Base-by-base conservation (phyloP, 257 asterid genomes). In the Plantago major region DNA sequence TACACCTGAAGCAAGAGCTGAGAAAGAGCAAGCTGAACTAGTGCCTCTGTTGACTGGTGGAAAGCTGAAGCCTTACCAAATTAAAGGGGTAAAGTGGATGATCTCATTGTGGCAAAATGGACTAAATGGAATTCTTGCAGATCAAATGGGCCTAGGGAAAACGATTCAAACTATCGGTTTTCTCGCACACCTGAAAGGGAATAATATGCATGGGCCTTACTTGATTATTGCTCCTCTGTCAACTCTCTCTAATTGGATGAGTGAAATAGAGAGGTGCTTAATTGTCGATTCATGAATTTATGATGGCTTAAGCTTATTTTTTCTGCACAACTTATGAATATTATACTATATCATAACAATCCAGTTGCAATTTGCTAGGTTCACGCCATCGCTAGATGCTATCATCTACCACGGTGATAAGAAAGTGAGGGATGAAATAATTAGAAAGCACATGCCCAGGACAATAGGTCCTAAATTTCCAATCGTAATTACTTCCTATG, bases 241-340 rank as follows among this genome's bases (percentile, higher is more conserved):
- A 59, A 93, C 99, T n/a, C 97, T 93, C 48, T 97, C 97, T 9
- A 89, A 93, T 71, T 93, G 99, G 99, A 89, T 93, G 97, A 93
- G 89, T 73, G 99, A 93, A 79, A 89, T 93, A 65, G 88, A 81
- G 66, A 89, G 96, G 71, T 93, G 8, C 40, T 33, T 33, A 33
- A 89, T 77, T 93, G 99, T 64, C 97, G 96, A 17, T 55, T 79
- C 51, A 54, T 93, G 61, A 94, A 97, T n/a, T 7, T 97, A 93
- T 18, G 99, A 93, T 72, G 88, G 99, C 70, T 97, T 87, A 82
- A 72, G 89, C 69, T 52, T 68, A 37, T 48, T 11, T 15, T 58
- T 17, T 65, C 68, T 72, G 62, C 49, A 38, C 46, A 54, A 46
- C 10, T 14, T 55, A 11, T 56, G 12, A 55, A 72, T 55, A 19